These are phyloP conservation scores for Fusarium nygamai DNA, from an alignment of 2,329 filamentous ascomycete species.

Conservation along the genomic window DNA sequence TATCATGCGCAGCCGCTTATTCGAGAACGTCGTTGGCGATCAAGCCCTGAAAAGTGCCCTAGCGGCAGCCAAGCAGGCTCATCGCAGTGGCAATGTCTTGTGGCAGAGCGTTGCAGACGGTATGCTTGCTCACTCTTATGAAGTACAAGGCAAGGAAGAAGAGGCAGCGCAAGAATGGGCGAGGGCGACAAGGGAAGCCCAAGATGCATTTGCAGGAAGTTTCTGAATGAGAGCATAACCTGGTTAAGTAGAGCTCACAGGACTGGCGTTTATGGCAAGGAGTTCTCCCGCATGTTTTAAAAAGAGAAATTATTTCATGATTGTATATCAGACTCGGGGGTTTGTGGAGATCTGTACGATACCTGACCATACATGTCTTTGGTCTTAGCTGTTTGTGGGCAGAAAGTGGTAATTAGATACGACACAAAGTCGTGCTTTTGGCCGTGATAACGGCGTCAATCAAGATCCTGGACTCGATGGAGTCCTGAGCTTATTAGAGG, in stretches of 20 bases:
- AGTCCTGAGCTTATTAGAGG: constrained; percentile 28
- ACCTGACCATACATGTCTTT: constrained; percentile 37
- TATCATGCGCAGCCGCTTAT: constrained; percentile 86
- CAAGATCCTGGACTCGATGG: constrained; percentile 15
- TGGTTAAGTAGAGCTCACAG: constrained; percentile 26
- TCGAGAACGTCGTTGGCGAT: constrained; percentile 82
- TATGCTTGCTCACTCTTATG: constrained; percentile 79
- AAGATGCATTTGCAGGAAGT: constrained; percentile 53
- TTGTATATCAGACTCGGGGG: constrained; percentile 41
- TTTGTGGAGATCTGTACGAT: constrained; percentile 31
- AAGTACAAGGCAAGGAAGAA: constrained; percentile 72
- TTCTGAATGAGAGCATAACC: constrained; percentile 24
- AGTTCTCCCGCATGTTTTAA: constrained; percentile 35
- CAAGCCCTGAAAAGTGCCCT: constrained; percentile 81
- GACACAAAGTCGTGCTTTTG: constrained; percentile 22
- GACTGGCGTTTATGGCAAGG: constrained; percentile 40
- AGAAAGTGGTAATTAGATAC: constrained; percentile 35
- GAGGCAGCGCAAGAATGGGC: constrained; percentile 55
- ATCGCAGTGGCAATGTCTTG: constrained; percentile 74
- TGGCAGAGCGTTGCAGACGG: constrained; percentile 86
- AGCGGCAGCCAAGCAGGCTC: constrained; percentile 74
- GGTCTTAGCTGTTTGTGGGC: constrained; percentile 27
- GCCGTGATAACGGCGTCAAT: constrained; percentile 30
- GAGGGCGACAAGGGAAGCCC: constrained; percentile 55
- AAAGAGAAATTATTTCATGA: constrained; percentile 38